Percentiles rank a stretch among this genome's conserved stretches.
Evolutionary conservation across 805 yeast species (phyloP).

Genomic region (Saccharomycopsis guyanensis): DNA sequence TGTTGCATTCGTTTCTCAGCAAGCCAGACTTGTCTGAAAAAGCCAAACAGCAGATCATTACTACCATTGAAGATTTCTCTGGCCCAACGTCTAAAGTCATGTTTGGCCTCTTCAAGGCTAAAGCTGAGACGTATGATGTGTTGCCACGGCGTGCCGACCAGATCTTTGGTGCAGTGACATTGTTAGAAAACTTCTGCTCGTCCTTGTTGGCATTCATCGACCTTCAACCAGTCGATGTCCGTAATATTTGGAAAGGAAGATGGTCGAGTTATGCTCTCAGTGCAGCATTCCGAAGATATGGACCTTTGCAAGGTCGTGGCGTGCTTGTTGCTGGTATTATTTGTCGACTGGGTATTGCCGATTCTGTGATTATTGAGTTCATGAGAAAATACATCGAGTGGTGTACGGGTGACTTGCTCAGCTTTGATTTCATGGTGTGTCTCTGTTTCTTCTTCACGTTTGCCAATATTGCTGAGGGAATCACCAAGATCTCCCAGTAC

Average conservation of each 20-base stretch:
- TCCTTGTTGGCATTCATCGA: constrained; percentile 45
- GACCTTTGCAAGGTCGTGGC: constrained; percentile 62
- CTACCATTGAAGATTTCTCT: constrained; percentile 17
- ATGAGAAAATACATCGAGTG: constrained; percentile 28
- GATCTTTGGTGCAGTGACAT: constrained; percentile 26
- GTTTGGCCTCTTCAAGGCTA: constrained; percentile 15
- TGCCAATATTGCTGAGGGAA: constrained; percentile 33
- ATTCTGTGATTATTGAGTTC: constrained; percentile 38
- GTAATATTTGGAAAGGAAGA: constrained; percentile 46
- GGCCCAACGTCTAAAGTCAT: constrained; percentile 14
- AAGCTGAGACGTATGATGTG: constrained; percentile 11
- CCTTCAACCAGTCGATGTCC: constrained; percentile 26
- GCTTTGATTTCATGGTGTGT: constrained; percentile 21
- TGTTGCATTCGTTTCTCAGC: constrained; percentile 44
- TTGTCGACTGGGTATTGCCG: constrained; percentile 55
- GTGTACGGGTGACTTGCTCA: constrained; percentile 26
- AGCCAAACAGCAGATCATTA: constrained; percentile 2
- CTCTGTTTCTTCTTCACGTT: constrained; percentile 35
- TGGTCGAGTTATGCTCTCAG: constrained; percentile 61
- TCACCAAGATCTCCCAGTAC: constrained; percentile 19
- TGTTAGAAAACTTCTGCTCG: constrained; percentile 52
- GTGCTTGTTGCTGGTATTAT: constrained; percentile 63
- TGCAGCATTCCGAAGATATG: constrained; percentile 47
- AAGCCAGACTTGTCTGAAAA: constrained; percentile 23
- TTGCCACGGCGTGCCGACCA: constrained; percentile 13